Base-by-base conservation (phyloP, 2,329 filamentous ascomycete genomes). In the Aureobasidium subglaciale region DNA sequence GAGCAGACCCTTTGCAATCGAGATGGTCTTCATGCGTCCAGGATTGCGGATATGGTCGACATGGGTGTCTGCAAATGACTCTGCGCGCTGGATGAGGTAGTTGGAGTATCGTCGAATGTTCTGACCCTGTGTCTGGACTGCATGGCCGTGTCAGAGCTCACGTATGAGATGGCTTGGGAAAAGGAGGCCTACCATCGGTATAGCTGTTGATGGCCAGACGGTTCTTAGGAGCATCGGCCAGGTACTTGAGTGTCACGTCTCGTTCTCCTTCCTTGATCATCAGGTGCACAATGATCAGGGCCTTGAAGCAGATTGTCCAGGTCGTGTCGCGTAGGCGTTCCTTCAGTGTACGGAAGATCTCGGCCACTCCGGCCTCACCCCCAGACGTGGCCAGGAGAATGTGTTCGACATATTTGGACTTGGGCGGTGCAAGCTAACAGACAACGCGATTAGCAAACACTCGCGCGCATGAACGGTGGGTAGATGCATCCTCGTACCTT, bases 221-320 rank as follows among this genome's bases (percentile, higher is more conserved):
- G 64, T 87, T 88, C 46, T 70, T 68, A 55, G 89, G 87, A 67
- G 92, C 87, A 62, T 87, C 86, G 40, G 91, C 81, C 30, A 99
- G 81, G 65, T 89, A 96, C 59, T 84, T 81, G 62, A 99, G 78
- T 2, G 93, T 96, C 46, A 90, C 87, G 69, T 97, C 90, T 30
- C 86, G 84, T 61, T 91, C 86, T 54, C 93, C 93, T 74, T 99
- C 93, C 63, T 93, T 84, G 68, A 99, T 93, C 93, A 99, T 97
- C 59, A 97, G 77, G 71, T 99, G 93, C 43, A 95, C 84, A 46
- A 95, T 93, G 65, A 97, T 96, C 63, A 99, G 78, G 64, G 90
- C 86, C 77, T 99, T 99, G 84, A 96, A 96, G 61, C 96, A 92
- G 57, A 97, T 90, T n/a, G 93, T 99, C 93, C 93, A 99, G 78